phyloP scores from a whole-genome alignment of 805 yeast species.

The Pichia scutulata region DNA sequence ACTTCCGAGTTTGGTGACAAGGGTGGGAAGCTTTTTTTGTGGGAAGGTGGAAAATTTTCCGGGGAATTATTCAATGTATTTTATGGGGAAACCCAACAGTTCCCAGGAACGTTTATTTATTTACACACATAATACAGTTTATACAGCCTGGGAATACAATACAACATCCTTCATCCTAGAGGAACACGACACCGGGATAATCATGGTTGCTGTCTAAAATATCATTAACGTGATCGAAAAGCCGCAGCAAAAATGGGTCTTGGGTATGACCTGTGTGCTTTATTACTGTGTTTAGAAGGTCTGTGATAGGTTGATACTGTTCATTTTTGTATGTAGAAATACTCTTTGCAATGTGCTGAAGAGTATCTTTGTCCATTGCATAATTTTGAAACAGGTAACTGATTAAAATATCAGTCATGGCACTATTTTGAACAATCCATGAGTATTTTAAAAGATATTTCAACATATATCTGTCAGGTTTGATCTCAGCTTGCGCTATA shows the following conservation, averaged over 20 bases:
- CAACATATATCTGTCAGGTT: slow-evolving; percentile 6
- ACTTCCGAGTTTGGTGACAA: no score
- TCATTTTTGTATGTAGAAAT: background rate
- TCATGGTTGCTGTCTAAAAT: background rate
- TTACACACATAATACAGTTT: no score
- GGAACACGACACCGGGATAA: background rate
- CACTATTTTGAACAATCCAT: background rate
- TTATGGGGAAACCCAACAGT: no score
- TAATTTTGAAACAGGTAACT: background rate
- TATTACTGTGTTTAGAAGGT: background rate
- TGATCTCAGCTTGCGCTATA: background rate
- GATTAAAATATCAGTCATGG: background rate
- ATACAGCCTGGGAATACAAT: no score
- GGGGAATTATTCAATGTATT: no score
- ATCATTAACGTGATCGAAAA: background rate
- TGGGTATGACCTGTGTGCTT: background rate
- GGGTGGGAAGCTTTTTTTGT: background rate
- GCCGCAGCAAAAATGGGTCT: background rate
- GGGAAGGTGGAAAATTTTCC: no score
- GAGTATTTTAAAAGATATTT: slow-evolving; percentile 8
- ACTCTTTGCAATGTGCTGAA: background rate
- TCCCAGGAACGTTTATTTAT: no score
- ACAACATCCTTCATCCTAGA: background rate
- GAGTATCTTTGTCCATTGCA: slow-evolving; percentile 4
- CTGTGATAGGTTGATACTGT: background rate